These are phyloP conservation scores for Psidium guajava DNA, from an alignment of 345 rosid genomes.

Conservation along the genomic window DNA sequence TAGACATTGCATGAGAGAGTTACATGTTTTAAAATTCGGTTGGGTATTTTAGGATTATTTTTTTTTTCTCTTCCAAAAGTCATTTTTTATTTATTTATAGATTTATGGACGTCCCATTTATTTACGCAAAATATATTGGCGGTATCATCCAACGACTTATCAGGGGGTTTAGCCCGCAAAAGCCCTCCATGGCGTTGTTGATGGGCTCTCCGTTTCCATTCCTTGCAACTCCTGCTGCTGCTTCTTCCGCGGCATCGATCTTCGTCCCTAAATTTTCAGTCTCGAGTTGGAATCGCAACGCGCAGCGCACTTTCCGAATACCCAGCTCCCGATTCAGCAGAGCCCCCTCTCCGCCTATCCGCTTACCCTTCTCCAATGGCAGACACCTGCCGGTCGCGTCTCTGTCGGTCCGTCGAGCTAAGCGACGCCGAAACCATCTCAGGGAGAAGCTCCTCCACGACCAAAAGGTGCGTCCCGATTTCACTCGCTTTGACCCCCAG, in stretches of 20 bases:
- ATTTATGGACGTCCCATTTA: neutral
- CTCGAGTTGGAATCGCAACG: constrained; percentile 8
- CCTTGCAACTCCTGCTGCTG: constrained; percentile 9
- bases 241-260: constrained; percentile 3
- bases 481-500: constrained; percentile 12
- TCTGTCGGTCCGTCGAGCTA: constrained; percentile 31
- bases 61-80: neutral
- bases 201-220: neutral
- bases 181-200: constrained; percentile 15
- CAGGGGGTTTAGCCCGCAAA: neutral
- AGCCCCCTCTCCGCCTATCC: constrained; percentile 6
- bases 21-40: neutral
- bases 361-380: constrained; percentile 1
- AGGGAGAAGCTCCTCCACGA: constrained; percentile 50
- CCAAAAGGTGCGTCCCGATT: constrained; percentile 39
- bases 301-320: constrained; percentile 2
- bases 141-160: neutral
- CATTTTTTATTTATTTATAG: no score
- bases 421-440: constrained; percentile 54
- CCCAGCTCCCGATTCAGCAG: constrained; percentile 13
- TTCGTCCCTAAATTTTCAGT: constrained; percentile 18
- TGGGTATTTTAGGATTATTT: neutral
- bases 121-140: neutral
- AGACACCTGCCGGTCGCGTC: constrained; percentile 30
- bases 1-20: neutral